Base-by-base conservation (phyloP, 1,284 basidiomycete genomes). In the Tilletia setariae region DNA sequence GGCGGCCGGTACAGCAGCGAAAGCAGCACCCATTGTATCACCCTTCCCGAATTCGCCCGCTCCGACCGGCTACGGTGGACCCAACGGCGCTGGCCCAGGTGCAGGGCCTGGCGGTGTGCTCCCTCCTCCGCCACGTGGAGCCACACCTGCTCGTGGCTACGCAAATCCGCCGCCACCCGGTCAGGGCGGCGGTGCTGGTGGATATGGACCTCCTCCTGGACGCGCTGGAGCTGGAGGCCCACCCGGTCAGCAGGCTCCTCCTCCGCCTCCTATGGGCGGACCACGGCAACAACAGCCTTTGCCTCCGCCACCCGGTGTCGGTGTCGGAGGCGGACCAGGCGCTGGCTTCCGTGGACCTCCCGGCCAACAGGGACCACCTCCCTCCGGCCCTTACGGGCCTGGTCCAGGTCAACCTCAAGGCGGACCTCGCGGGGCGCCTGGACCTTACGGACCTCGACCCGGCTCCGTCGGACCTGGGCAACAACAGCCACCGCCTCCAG, bases 41-140 rank as follows among this genome's bases (percentile, higher is more conserved):
- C 94, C 94, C 0, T 96, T 97, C 89, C 91, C 93, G 8, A 92
- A 91, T 74, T 86, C 81, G 63, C 77, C 81, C 25, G 71, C 76
- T 28, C 64, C 70, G 13, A 49, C 74, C 23, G 65, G 73, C 25
- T 86, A n/a, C 46, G 68, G 51, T 64, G 40, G 46, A 28, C 69
- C 63, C 25, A 3, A 59, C 53, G 42, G 44, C 35, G n/a, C 44
- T 43, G 28, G 67, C 43, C 23, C 67, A 40, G 35, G 35, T 11
- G 4, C 35, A 40, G 51, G 51, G 59, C 9, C 68, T 61, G 35
- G 69, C 72, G 66, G 70, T 69, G 30, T 79, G 7, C 75, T 72
- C 28, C 75, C 78, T 25, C 77, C 79, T 53, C 79, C 80, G 19
- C 79, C 79, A 63, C 74, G 75, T 32, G 74, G 75, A 19, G 59